Percentiles rank a stretch among this genome's conserved stretches.
These are phyloP conservation scores for Mangifera indica DNA, from an alignment of 345 rosid species.

Conservation along the genomic window DNA sequence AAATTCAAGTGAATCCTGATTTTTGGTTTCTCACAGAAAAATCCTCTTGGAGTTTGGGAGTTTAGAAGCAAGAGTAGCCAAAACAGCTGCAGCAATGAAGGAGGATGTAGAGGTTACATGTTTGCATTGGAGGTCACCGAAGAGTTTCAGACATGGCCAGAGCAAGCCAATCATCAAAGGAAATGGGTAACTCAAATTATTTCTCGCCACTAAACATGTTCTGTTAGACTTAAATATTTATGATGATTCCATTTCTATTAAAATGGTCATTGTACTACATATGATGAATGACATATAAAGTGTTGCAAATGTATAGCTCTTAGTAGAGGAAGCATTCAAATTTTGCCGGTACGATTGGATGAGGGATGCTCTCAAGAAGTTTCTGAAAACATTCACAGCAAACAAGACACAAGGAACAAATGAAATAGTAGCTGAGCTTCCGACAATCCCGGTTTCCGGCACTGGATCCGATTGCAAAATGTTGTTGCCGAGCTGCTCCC, in stretches of 20 bases:
- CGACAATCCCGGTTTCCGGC: constrained; percentile 8
- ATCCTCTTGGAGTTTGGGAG: constrained; percentile 51
- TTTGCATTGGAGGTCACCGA: constrained; percentile 56
- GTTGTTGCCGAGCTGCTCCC: constrained; percentile 23
- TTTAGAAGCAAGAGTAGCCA: constrained; percentile 56
- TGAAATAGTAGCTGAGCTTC: constrained; percentile 7
- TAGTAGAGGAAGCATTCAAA: constrained; percentile 34
- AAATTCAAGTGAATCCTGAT: background rate
- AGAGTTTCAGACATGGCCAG: constrained; percentile 51
- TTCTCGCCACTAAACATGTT: too few relatives aligned
- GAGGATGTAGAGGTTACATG: constrained; percentile 77
- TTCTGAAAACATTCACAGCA: constrained; percentile 18
- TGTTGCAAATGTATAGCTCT: constrained; percentile 26
- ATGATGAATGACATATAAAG: background rate
- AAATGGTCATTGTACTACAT: background rate
- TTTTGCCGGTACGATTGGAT: constrained; percentile 57
- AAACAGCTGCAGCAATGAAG: constrained; percentile 35
- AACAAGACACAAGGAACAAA: background rate
- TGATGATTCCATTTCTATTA: too few relatives aligned
- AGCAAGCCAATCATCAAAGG: constrained; percentile 33
- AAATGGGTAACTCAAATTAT: constrained; percentile 40
- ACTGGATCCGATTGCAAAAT: constrained; percentile 16
- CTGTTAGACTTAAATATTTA: too few relatives aligned
- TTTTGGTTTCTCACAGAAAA: constrained; percentile 25
- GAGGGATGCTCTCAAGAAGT: constrained; percentile 40